Base-by-base conservation (phyloP, 2,329 filamentous ascomycete genomes). In the Neofusicoccum cordaticola region DNA sequence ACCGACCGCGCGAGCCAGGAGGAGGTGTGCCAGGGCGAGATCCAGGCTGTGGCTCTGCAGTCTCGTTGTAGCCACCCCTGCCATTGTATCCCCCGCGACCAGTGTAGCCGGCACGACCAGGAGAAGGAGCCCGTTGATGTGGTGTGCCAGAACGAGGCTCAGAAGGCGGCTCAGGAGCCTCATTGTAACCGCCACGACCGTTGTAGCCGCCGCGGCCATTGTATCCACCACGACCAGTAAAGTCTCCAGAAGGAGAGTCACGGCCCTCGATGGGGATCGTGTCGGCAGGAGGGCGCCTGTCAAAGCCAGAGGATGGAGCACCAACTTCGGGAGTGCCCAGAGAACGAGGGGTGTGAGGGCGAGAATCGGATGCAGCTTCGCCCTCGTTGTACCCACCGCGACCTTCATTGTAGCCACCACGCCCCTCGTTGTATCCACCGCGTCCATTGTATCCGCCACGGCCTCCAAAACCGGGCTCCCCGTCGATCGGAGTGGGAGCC, bases 201-300 rank as follows among this genome's bases (percentile, higher is more conserved):
- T 75, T 75, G 67, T 75, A 75, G 41, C 75, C 73, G 64, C 71
- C 73, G 8, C 69, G 69, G 56, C 73, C 74, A 35, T 71, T 68
- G 64, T 72, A 71, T 12, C 70, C 70, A 15, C 71, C 72, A 52
- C 72, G 70, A 60, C 73, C 71, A 34, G 66, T 66, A 45, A 68
- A 66, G 2, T 66, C 67, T 13, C 62, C 63, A 2, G 64, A 19
- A 52, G 63, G 63, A 27, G 63, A 65, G 3, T 34, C 45, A 12
- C 51, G 62, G 8, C 62, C 62, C 19, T 64, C 62, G 2, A 64
- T 34, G 1, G 42, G 51, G 9, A 48, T 4, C 5, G 41, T 58
- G 19, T 64, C 62, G 41, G 56, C 56, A 13, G 52, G 42, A 31
- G 52, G 51, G 41, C 62, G 62, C 31, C 52, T 56, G 52, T 64